phyloP scores from a whole-genome alignment of 306 rosid species.

The Boehmeria nivea region DNA sequence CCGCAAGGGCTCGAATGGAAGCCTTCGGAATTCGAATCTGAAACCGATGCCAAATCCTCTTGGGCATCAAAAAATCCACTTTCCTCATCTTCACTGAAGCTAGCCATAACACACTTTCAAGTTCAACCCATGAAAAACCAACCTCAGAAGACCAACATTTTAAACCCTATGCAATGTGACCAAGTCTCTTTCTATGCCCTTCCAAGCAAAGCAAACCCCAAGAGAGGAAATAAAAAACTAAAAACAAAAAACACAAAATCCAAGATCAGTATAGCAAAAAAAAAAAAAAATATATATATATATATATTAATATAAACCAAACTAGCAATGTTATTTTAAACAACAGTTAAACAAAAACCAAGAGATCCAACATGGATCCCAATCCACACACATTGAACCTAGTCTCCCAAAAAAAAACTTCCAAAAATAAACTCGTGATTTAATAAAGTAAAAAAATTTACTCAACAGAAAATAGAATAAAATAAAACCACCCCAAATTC shows the following conservation, averaged over 20 bases:
- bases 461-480: neutral
- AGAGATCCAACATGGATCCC: conserved; percentile 91
- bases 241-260: conserved; percentile 38
- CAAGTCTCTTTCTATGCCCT: conserved; percentile 37
- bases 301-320: conserved; percentile 22
- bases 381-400: conserved; percentile 69
- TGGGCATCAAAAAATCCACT: conserved; percentile 69
- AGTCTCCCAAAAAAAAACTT: conserved; percentile 24
- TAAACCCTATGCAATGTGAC: conserved; percentile 37
- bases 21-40: conserved; percentile 37
- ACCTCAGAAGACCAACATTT: conserved; percentile 59
- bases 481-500: conserved; percentile 21
- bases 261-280: conserved; percentile 52
- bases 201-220: conserved; percentile 29
- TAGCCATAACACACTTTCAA: conserved; percentile 51
- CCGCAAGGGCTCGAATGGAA: conserved; percentile 4
- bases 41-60: conserved; percentile 58
- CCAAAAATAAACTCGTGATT: conserved; percentile 17
- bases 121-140: conserved; percentile 79
- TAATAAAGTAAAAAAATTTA: conserved; percentile 16
- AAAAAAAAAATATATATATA: neutral
- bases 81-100: conserved; percentile 67
- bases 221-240: conserved; percentile 8
- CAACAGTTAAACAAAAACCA: conserved; percentile 43
- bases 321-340: conserved; percentile 24